Conservation (phyloP, 768 basidiomycete species). For the Tricholoma furcatifolium region DNA sequence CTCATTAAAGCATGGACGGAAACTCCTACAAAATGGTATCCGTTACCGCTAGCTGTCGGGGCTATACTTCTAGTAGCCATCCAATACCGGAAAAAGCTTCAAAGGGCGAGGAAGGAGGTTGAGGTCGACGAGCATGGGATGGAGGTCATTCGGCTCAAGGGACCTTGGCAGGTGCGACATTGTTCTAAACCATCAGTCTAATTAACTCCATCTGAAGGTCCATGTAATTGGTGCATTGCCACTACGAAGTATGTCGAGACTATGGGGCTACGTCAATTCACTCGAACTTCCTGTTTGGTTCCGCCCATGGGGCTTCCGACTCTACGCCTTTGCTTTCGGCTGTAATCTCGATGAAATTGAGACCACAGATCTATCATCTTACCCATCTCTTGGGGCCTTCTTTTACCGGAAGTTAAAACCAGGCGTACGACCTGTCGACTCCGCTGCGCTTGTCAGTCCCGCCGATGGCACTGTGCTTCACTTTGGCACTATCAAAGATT, state of each 20-base stretch:
- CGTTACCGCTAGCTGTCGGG: slow-evolving; percentile 87
- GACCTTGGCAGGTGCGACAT: slow-evolving; percentile 84
- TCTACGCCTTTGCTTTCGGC: slow-evolving; percentile 88
- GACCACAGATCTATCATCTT: slow-evolving; percentile 67
- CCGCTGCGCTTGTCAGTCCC: slow-evolving; percentile 81
- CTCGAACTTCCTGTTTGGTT: slow-evolving; percentile 93
- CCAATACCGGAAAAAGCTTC: slow-evolving; percentile 65
- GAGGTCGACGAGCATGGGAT: slow-evolving; percentile 82
- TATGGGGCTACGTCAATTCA: slow-evolving; percentile 96
- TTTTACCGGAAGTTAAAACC: slow-evolving; percentile 88
- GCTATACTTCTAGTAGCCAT: slow-evolving; percentile 82
- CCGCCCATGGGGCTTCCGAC: slow-evolving; percentile 80
- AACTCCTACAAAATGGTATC: slow-evolving; percentile 95
- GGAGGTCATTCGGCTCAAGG: slow-evolving; percentile 77
- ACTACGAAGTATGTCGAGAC: slow-evolving; percentile 88
- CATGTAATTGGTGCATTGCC: slow-evolving; percentile 95
- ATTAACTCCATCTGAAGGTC: slow-evolving; percentile 48
- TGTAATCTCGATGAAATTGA: slow-evolving; percentile 94
- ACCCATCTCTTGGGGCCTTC: slow-evolving; percentile 89
- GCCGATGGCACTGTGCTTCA: slow-evolving; percentile 94
- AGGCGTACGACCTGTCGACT: slow-evolving; percentile 78
- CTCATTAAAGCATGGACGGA: slow-evolving; percentile 77
- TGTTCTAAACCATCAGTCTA: not conserved
- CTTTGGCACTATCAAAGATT: slow-evolving; percentile 79
- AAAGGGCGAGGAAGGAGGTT: slow-evolving; percentile 56